Base-by-base conservation (phyloP, 2,329 filamentous ascomycete species). In the Aureobasidium musti region DNA sequence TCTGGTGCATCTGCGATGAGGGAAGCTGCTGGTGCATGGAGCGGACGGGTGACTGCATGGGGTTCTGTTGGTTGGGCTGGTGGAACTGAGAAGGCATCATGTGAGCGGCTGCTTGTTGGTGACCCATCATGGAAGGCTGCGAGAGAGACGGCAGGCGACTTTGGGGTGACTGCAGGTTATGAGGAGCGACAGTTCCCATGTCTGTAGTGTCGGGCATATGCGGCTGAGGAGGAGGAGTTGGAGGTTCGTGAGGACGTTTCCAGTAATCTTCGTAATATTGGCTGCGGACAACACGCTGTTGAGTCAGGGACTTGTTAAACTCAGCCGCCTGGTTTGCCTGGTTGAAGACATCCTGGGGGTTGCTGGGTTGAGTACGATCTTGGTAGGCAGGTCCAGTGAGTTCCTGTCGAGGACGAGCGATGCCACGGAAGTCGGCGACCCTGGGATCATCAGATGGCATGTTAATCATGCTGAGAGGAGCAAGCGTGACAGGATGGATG, bases 281-380 rank as follows among this genome's bases (percentile, higher is more conserved):
- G 67, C 84, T 86, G 67, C 95, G 90, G 78, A 90, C 89, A 45
- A 87, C 87, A 67, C 94, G 89, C 77, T 93, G 90, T 72, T 90
- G 86, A 73, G 90, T 92, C 61, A 98, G 83, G 54, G 86, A 85
- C 73, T 95, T 92, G 80, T 94, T 98, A 80, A 90, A 96, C 72
- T 98, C 94, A 67, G 92, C 91, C 21, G 94, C 90, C 69, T 96
- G 91, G 60, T 91, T 87, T 33, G 92, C 91, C 77, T 97, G 92
- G 53, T 90, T 89, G 70, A 95, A 83, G 64, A 98, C 87, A 73
- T 98, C 94, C 54, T 86, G 83, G 33, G 91, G 84, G 35, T 89
- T 86, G 69, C 89, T 91, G 13, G 91, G 83, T 75, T 93, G 88
- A 10, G 89, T 91, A 72, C 92, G 86, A 76, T 98, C 95, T 77